phyloP scores from a whole-genome alignment of 768 basidiomycete genomes.

The Lactarius tabidus region DNA sequence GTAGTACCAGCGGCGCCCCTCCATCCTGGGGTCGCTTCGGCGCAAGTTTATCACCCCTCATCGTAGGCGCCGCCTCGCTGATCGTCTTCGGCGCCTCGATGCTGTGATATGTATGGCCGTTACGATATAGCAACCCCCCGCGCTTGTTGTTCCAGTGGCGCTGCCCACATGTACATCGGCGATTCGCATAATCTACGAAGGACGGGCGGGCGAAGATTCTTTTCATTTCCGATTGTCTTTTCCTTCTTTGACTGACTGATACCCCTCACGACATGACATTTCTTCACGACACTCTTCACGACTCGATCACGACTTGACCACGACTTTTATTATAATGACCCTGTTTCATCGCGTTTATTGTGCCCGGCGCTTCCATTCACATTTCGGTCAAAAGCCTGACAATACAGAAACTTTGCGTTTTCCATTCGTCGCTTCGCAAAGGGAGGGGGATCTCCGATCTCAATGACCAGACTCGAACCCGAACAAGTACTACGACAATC shows the following conservation, averaged over 20 bases:
- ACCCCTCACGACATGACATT: constrained; percentile 22
- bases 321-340: constrained; percentile 9
- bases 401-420: neutral
- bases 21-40: neutral
- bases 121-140: neutral
- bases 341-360: neutral
- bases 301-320: constrained; percentile 13
- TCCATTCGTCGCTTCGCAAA: neutral
- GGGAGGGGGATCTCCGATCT: neutral
- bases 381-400: neutral
- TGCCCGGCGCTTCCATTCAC: neutral
- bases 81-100: neutral
- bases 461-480: neutral
- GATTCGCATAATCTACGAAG: neutral
- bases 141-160: neutral
- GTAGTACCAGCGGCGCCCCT: neutral
- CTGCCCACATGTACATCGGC: neutral
- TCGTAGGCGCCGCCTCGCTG: neutral
- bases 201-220: neutral
- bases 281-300: constrained; percentile 21
- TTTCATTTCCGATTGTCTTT: neutral
- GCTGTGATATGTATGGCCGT: neutral
- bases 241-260: neutral
- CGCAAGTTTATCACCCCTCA: neutral
- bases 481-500: neutral